Base-by-base conservation (phyloP, 306 rosid species). In the Casuarina glauca region DNA sequence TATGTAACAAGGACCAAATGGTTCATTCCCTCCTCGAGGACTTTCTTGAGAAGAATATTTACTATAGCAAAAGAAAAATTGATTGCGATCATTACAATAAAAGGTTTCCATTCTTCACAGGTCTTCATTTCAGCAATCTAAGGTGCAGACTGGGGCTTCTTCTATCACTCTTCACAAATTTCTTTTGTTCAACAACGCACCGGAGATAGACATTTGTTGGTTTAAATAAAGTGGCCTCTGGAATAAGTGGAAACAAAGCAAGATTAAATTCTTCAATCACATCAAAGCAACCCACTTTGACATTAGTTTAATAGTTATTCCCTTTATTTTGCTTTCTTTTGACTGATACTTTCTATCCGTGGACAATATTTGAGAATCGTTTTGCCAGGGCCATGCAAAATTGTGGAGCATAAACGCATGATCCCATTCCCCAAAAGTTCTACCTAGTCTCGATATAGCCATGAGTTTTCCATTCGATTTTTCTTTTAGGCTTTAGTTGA, bases 1-100 rank as follows among this genome's bases (percentile, higher is more conserved):
- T 90, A 94, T 4, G 97, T 94, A 69, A 92, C 86, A 26, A 94
- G 83, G 89, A 94, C 98, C 91, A 91, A 88, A 82, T 85, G 98
- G 88, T 90, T 88, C 85, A 91, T 88, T 73, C 94, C 98, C 70
- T 89, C 87, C 13, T 92, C 89, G 74, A 94, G 94, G 79, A 90
- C 89, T 82, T 89, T 84, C 93, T 90, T 91, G 55, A 94, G 93
- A 79, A 91, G 94, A 89, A 90, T 86, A 83, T 94, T 94, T 86
- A 89, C 90, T 7, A 77, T 38, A 6, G 98, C 91, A 20, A 94
- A 88, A 66, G 85, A 76, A 67, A 91, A 75, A 84, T 90, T 91
- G 75, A 91, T 83, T 58, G 87, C 91, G 60, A 91, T 53, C 98
- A 94, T 94, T 78, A 68, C 87, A 51, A 87, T 81, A 77, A 94